phyloP scores from a whole-genome alignment of 2,329 filamentous ascomycete species.

The Aplosporella prunicola region DNA sequence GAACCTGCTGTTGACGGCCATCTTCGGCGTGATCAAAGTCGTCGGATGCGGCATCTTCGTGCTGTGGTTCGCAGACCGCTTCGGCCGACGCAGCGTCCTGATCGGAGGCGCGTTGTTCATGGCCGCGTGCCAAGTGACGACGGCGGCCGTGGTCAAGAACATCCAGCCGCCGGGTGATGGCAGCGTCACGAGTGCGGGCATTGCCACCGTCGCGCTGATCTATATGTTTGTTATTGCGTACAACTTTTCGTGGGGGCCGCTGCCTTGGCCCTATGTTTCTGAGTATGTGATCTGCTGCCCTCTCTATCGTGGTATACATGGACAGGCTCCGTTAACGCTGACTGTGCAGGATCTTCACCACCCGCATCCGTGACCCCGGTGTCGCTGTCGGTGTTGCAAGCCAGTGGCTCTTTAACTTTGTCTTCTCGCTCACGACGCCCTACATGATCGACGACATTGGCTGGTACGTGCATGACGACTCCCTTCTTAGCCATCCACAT shows the following conservation, averaged over 20 bases:
- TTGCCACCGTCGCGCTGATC: constrained; percentile 45
- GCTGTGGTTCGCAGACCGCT: constrained; percentile 42
- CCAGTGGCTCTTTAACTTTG: constrained; percentile 45
- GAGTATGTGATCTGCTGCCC: constrained; percentile 24
- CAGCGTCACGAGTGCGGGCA: constrained; percentile 28
- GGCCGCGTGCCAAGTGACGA: constrained; percentile 26
- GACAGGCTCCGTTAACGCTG: constrained; percentile 1
- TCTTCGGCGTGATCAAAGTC: constrained; percentile 47
- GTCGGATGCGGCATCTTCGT: constrained; percentile 44
- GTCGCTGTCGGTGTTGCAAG: constrained; percentile 42
- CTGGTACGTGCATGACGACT: constrained; percentile 25
- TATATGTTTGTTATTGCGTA: constrained; percentile 48
- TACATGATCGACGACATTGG: constrained; percentile 41
- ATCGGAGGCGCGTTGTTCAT: constrained; percentile 24
- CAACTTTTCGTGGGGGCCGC: constrained; percentile 44
- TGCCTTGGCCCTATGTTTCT: constrained; percentile 44
- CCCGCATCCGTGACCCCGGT: constrained; percentile 41
- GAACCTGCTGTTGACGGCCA: constrained; percentile 41
- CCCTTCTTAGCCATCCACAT: neutral
- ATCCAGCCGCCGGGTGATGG: constrained; percentile 15
- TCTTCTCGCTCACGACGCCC: constrained; percentile 40
- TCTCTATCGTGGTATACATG: too few relatives aligned
- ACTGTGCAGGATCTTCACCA: constrained; percentile 37
- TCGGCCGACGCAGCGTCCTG: constrained; percentile 34
- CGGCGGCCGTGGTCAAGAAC: constrained; percentile 21